Evolutionary conservation across 2,329 filamentous ascomycete species (phyloP).

Genomic region (Drechmeria coniospora): DNA sequence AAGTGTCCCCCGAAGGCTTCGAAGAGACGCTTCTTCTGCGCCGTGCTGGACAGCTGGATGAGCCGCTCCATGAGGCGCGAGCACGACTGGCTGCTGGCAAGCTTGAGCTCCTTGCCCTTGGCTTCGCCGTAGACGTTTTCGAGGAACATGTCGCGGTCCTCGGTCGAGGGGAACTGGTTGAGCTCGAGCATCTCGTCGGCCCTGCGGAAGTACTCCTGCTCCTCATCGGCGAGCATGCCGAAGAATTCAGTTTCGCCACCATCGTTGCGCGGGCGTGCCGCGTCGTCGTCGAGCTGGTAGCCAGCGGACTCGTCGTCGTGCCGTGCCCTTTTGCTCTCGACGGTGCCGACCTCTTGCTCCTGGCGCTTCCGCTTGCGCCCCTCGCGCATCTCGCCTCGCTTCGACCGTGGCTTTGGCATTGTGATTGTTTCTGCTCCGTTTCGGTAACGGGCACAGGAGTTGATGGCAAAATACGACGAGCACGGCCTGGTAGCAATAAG

Average conservation of each 20-base stretch:
- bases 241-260: conserved; percentile 61
- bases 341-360: conserved; percentile 10
- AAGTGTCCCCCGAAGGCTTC: conserved; percentile 77
- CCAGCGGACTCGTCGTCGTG: conserved; percentile 6
- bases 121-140: conserved; percentile 78
- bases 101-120: conserved; percentile 83
- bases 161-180: conserved; percentile 67
- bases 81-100: conserved; percentile 90
- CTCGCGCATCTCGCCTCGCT: conserved; percentile 22
- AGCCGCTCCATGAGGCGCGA: conserved; percentile 85
- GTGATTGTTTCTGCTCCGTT: conserved; percentile 5
- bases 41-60: conserved; percentile 62
- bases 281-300: conserved; percentile 10
- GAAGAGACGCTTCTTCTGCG: conserved; percentile 78
- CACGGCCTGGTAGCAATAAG: no score
- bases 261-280: conserved; percentile 11
- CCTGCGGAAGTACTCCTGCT: conserved; percentile 88
- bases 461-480: no score
- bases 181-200: conserved; percentile 81
- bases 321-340: conserved; percentile 13
- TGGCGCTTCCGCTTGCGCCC: conserved; percentile 25
- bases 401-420: conserved; percentile 30
- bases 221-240: conserved; percentile 79
- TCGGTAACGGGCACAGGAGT: background rate
- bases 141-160: conserved; percentile 58